phyloP scores from a whole-genome alignment of 768 basidiomycete genomes.

The Tricholoma hemisulphureum region DNA sequence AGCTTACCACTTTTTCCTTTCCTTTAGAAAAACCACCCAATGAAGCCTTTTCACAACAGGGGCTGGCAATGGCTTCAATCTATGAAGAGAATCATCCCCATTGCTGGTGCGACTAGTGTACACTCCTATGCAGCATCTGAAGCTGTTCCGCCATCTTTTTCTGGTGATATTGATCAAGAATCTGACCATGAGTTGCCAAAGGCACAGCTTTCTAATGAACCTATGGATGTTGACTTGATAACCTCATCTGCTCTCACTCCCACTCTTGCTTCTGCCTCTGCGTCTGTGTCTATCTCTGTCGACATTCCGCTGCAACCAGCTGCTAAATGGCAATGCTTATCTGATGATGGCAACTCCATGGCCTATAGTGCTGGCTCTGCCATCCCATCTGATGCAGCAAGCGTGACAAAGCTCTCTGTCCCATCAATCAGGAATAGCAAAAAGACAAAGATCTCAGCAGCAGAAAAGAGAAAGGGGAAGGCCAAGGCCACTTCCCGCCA shows the following conservation, averaged over 20 bases:
- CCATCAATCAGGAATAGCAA: neutral
- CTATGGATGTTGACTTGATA: neutral
- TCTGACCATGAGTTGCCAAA: neutral
- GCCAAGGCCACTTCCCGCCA: neutral
- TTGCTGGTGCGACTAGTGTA: too few species aligned
- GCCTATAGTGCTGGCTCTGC: neutral
- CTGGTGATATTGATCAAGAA: neutral
- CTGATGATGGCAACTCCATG: neutral
- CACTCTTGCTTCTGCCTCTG: too few species aligned
- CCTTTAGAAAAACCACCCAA: too few species aligned
- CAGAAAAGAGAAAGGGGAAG: neutral
- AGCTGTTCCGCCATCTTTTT: neutral
- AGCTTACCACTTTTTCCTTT: neutral
- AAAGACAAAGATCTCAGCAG: neutral
- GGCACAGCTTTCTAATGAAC: neutral
- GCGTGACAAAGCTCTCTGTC: neutral
- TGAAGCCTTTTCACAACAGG: neutral
- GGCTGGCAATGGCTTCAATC: neutral
- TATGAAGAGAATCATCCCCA: neutral
- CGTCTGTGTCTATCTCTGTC: neutral
- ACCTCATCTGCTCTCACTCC: neutral
- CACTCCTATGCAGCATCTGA: neutral
- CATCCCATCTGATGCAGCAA: neutral
- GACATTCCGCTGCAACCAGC: neutral
- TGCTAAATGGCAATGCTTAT: neutral